Base-by-base conservation (phyloP, 2,329 filamentous ascomycete species). In the Pseudogymnoascus destructans region DNA sequence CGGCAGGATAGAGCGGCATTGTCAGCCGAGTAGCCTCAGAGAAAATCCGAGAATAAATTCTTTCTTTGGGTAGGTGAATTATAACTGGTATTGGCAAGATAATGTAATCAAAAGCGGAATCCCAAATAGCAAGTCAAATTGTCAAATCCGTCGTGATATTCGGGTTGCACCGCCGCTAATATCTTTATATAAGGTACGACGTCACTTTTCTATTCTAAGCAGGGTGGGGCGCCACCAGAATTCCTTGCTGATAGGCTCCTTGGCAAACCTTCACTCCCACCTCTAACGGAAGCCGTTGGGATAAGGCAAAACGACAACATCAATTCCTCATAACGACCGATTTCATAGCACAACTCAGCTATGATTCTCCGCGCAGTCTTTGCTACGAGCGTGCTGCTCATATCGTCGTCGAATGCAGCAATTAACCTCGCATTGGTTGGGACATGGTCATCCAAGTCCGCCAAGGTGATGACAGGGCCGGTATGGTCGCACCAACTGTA, bases 401-500 rank as follows among this genome's bases (percentile, higher is more conserved):
- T 62, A 9, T 58, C 63, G 9, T 60, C 70, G 60, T 67, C 70
- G 55, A 70, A 71, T 56, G 71, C 75, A 30, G 71, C 70, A 67
- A 64, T 69, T 35, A 73, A 77, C 62, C 68, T 74, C 30, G 72
- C 77, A 57, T 71, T 87, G 30, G 76, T 81, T n/a, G 85, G 85
- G 60, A 88, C 85, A 60, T 89, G 85, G 85, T 79, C 80, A 13
- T 85, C 82, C 49, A 89, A 88, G 70, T 84, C 82, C 23, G 80
- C 79, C 67, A 79, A 80, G 61, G 85, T 86, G 38, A 67, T 87
- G 46, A 88, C 85, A 7, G 85, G 85, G 46, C 79, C 84, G 58
- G 85, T 87, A 79, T 60, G 74, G n/a, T 17, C n/a, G 5, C 42
- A 52, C 42, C 42, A 30, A 27, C 8, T 73, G 58, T 58, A 59